These are phyloP conservation scores for Barnettozyma sp. DNA, from an alignment of 805 yeast species.

Conservation along the genomic window DNA sequence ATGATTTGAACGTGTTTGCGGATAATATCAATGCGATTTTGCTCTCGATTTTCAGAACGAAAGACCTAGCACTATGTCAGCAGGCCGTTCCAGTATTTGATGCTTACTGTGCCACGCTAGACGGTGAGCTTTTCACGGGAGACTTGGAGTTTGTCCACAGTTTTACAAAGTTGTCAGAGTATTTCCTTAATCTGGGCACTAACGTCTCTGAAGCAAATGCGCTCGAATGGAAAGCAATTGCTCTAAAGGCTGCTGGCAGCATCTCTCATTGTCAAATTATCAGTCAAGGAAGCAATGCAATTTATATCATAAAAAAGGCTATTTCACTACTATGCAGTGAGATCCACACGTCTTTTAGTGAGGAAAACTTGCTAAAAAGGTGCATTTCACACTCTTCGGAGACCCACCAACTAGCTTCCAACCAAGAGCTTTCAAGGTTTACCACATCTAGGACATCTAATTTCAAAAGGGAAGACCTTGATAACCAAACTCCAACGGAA, in stretches of 20 bases:
- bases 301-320: conserved; percentile 13
- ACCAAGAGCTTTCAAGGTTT: conserved; percentile 8
- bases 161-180: conserved; percentile 35
- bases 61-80: conserved; percentile 58
- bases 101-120: conserved; percentile 45
- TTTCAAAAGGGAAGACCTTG: conserved; percentile 5
- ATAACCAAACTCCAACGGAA: conserved; percentile 11
- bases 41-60: conserved; percentile 40
- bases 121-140: conserved; percentile 58
- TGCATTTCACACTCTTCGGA: conserved; percentile 19
- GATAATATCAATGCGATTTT: conserved; percentile 58
- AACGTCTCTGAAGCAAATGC: conserved; percentile 26
- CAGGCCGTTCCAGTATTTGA: conserved; percentile 41
- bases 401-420: conserved; percentile 12
- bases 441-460: conserved; percentile 15
- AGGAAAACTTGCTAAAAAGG: conserved; percentile 19
- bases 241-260: conserved; percentile 38
- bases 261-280: conserved; percentile 28
- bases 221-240: conserved; percentile 31
- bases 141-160: conserved; percentile 48
- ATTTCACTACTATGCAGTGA: conserved; percentile 18
- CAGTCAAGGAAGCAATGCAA: conserved; percentile 12
- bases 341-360: conserved; percentile 18
- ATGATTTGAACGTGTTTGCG: conserved; percentile 80
- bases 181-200: conserved; percentile 18